Base-by-base conservation (phyloP, 345 rosid species). In the Anacardium occidentale region DNA sequence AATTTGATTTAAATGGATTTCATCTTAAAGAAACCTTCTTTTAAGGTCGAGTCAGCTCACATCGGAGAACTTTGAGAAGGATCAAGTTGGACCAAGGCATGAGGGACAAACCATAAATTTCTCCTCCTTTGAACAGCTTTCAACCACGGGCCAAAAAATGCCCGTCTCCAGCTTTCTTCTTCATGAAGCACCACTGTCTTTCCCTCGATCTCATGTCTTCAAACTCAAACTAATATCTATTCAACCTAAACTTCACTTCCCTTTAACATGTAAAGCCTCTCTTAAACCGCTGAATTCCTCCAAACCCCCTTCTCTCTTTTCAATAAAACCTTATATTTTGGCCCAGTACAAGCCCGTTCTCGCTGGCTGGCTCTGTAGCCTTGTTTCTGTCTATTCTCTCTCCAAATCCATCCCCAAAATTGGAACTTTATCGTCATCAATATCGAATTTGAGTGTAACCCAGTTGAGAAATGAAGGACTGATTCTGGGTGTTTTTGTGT, bases 351-450 rank as follows among this genome's bases (percentile, higher is more conserved):
- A 26, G 51, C 77, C 83, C 76, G 77, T 94, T 80, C 85, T 94
- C 75, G 74, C 82, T 14, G 98, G 94, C 10, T 94, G 98, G 97
- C 79, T 94, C 69, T 94, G 88, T 78, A 88, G 97, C 75, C 82
- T 86, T 56, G 66, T 89, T 67, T 92, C 98, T 7, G 96, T 81
- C 57, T 75, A 83, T 58, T 90, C 96, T 20, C 92, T 94, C 56
- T 89, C 92, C 58, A 84, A 76, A 64, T 80, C 89, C 68, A 85
- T 92, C 75, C 93, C 99, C 15, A 80, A 69, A 9, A 25, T 69
- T 15, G 53, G 64, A 42, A 15, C 52, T 26, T 69, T 69, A 24
- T 69, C 73, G 8, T 56, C 64, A 7, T 37, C 42, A 37, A 37
- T 37, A 6, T 37, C 42, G 17, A 44, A 45, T 18, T 57, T 69